A percentile compares a stretch with the other conserved stretches of the same genome.
phyloP scores from a whole-genome alignment of 495 filamentous ascomycete species.

The Ramalina intermedia region DNA sequence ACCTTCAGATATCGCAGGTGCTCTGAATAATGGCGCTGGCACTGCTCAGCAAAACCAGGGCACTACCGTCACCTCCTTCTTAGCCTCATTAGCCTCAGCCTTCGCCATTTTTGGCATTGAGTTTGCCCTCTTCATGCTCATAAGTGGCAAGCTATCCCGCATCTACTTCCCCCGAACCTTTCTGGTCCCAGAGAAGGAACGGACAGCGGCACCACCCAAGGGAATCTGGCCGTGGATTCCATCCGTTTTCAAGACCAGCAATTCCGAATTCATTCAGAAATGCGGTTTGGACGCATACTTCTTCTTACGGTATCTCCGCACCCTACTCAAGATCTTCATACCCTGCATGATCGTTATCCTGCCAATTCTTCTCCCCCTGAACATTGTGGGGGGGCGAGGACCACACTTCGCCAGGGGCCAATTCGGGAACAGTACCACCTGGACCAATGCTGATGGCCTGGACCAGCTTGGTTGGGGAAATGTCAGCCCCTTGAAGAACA shows the following conservation, averaged over 20 bases:
- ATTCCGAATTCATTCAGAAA: slow-evolving; percentile 85
- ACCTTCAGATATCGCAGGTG: slow-evolving; percentile 17
- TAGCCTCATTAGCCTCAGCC: slow-evolving; percentile 61
- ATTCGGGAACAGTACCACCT: slow-evolving; percentile 28
- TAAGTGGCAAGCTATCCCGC: slow-evolving; percentile 63
- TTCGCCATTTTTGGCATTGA: slow-evolving; percentile 66
- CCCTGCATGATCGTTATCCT: slow-evolving; percentile 66
- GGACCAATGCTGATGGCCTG: slow-evolving; percentile 47
- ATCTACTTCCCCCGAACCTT: slow-evolving; percentile 90
- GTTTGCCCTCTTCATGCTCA: slow-evolving; percentile 57
- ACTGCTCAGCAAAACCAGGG: slow-evolving; percentile 32
- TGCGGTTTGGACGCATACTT: slow-evolving; percentile 97
- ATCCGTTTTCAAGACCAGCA: slow-evolving; percentile 59
- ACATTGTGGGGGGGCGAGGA: slow-evolving; percentile 58
- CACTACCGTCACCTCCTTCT: slow-evolving; percentile 41
- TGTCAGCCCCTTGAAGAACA: slow-evolving; percentile 50
- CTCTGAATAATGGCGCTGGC: slow-evolving; percentile 26
- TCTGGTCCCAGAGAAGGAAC: slow-evolving; percentile 76
- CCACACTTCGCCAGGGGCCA: slow-evolving; percentile 27
- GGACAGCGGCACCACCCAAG: slow-evolving; percentile 54
- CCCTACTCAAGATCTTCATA: slow-evolving; percentile 83
- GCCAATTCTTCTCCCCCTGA: slow-evolving; percentile 76
- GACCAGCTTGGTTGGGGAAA: slow-evolving; percentile 87
- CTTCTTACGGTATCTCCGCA: slow-evolving; percentile 88
- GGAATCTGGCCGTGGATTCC: slow-evolving; percentile 56